Evolutionary conservation across 2,329 filamentous ascomycete genomes (phyloP).

Genomic region (Thielaviopsis cerberus): DNA sequence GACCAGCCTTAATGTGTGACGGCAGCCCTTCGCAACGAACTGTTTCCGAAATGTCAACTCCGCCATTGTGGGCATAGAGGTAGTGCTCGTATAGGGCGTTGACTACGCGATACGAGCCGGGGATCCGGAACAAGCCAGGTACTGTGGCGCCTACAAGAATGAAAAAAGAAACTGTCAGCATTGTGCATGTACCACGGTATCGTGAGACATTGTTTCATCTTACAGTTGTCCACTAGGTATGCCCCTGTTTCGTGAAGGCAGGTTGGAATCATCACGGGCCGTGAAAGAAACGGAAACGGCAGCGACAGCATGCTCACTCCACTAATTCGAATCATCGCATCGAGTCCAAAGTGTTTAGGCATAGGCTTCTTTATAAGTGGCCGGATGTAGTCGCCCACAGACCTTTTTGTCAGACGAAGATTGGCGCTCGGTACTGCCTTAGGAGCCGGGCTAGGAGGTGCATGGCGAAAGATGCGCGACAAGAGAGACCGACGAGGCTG

Average conservation of each 20-base stretch:
- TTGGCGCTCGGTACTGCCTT: background rate
- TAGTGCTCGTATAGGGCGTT: constrained; percentile 46
- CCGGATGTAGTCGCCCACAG: constrained; percentile 10
- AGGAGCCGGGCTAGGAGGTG: background rate
- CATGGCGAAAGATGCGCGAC: constrained; percentile 8
- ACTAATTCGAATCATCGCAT: constrained; percentile 42
- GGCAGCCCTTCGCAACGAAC: constrained; percentile 42
- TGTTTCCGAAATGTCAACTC: constrained; percentile 25
- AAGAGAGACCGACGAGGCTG: constrained; percentile 11
- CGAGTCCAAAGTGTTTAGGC: constrained; percentile 24
- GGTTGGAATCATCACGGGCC: constrained; percentile 40
- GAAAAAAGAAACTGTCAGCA: background rate
- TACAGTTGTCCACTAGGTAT: constrained; percentile 41
- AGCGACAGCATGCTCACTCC: constrained; percentile 44
- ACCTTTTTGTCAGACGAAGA: constrained; percentile 8
- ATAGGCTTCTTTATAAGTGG: constrained; percentile 11
- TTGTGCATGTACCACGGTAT: background rate
- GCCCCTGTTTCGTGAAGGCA: constrained; percentile 49
- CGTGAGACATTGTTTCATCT: constrained; percentile 13
- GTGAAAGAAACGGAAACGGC: constrained; percentile 37
- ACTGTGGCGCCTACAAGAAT: constrained; percentile 21
- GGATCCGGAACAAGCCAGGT: constrained; percentile 43
- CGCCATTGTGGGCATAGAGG: constrained; percentile 18
- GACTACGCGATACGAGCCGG: constrained; percentile 39
- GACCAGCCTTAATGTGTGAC: constrained; percentile 36